These are phyloP conservation scores for Helichrysum umbraculigerum DNA, from an alignment of 129 eudicot genomes.

Conservation along the genomic window DNA sequence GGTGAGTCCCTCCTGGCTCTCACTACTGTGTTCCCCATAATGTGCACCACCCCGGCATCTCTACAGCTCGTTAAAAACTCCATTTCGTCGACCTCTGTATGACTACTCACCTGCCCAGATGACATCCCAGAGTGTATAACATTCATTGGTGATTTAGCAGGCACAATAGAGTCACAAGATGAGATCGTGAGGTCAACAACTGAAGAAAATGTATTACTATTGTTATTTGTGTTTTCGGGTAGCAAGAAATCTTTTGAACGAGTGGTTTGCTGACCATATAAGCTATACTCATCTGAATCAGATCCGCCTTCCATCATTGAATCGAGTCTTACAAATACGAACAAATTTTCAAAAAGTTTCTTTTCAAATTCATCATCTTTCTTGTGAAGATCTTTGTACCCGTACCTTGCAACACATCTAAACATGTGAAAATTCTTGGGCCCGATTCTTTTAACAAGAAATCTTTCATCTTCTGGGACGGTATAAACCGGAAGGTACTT, in stretches of 20 bases:
- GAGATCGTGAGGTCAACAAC: slow-evolving; percentile 52
- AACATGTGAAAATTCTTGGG: slow-evolving; percentile 93
- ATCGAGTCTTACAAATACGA: slow-evolving; percentile 82
- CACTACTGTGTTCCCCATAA: slow-evolving; percentile 82
- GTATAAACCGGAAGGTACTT: slow-evolving; percentile 89
- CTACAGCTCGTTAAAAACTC: slow-evolving; percentile 72
- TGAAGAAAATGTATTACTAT: slow-evolving; percentile 34
- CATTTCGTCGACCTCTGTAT: slow-evolving; percentile 65
- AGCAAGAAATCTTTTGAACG: slow-evolving; percentile 46
- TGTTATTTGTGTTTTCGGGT: slow-evolving; percentile 30
- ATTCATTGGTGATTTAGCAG: slow-evolving; percentile 45
- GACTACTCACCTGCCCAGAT: slow-evolving; percentile 61
- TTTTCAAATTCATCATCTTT: slow-evolving; percentile 88
- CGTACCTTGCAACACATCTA: slow-evolving; percentile 92
- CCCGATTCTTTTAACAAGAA: slow-evolving; percentile 81
- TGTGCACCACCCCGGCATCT: slow-evolving; percentile 95
- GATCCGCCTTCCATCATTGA: slow-evolving; percentile 96
- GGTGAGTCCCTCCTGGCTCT: slow-evolving; percentile 71
- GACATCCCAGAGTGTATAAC: slow-evolving; percentile 37
- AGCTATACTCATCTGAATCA: slow-evolving; percentile 83
- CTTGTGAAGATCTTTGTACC: slow-evolving; percentile 90
- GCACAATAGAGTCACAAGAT: slow-evolving; percentile 74
- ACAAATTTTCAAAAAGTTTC: slow-evolving; percentile 71
- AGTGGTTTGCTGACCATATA: slow-evolving; percentile 57
- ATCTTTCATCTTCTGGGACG: slow-evolving; percentile 85